Evolutionary conservation across 2,329 filamentous ascomycete species (phyloP), one percentile per base, ranked within the genome.

Genomic region (Talaromyces rugulosus): DNA sequence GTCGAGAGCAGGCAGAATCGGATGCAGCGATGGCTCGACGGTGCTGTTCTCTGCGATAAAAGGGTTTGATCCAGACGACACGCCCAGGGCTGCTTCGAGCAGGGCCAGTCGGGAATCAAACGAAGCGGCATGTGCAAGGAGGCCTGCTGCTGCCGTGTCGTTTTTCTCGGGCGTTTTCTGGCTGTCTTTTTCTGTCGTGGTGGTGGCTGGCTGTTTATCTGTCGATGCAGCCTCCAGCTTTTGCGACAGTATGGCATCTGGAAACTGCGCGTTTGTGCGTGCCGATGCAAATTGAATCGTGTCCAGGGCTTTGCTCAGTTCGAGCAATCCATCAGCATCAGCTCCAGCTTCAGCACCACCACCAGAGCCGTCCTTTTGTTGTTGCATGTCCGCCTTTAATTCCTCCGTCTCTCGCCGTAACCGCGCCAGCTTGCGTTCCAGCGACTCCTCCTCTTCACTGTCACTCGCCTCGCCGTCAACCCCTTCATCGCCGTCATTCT

Each of bases 381-480:
- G 71, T 33, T 73, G 72, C 67, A 81, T 69, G 68, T 81, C 76
- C 54, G 80, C 82, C 70, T 87, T 88, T 56, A 89, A 82, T 69
- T 91, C 91, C 69, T 91, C 89, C 8, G 96, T 86, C 75, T 98
- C 94, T 62, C 91, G 85, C 72, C 87, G 89, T 68, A 99, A 77
- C 63, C 95, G 85, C 33, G 92, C 89, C 66, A 99, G 86, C 76
- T 89, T 94, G 66, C 87, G 83, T 66, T 91, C 87, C 52, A 96
- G 78, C 55, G 83, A 88, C 76, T 96, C 92, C 6, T 63, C 62
- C 5, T 88, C 88, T 62, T 91, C 90, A n/a, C 87, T 87, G 62
- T 92, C 90, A 67, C 89, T 93, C 16, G 91, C 78, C 66, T 94
- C 90, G 2, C 88, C 91, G 2, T 88, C 91, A 18, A 89, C 80